Percentiles rank a stretch among this genome's conserved stretches.
These are phyloP conservation scores for Hibiscus syriacus DNA, from an alignment of 345 rosid species.

Conservation along the genomic window DNA sequence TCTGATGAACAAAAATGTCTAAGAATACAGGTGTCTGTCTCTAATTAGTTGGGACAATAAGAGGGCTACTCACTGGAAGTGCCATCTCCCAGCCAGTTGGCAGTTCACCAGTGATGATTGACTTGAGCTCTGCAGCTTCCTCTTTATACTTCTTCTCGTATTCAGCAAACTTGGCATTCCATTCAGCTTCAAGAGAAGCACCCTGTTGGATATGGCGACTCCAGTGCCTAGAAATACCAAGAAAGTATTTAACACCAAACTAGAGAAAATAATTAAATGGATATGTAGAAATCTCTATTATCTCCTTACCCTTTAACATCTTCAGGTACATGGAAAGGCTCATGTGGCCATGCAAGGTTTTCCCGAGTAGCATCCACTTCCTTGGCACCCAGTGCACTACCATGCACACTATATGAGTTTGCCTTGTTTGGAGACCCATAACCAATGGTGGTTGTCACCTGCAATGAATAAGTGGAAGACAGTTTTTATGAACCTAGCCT, in stretches of 20 bases:
- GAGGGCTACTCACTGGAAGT: conserved; percentile 52
- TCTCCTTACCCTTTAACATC: conserved; percentile 64
- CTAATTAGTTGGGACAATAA: not conserved
- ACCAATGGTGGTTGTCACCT: conserved; percentile 93
- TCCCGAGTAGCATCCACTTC: conserved; percentile 99
- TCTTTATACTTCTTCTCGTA: conserved; percentile 83
- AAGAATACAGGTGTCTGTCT: not conserved
- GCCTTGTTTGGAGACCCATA: conserved; percentile 94
- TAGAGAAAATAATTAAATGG: not conserved
- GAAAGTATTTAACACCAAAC: not conserved
- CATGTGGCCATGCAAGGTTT: conserved; percentile 95
- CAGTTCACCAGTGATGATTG: conserved; percentile 65
- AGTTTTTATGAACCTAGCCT: not conserved
- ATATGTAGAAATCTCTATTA: not conserved
- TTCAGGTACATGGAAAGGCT: conserved; percentile 92
- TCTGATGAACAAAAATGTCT: not conserved
- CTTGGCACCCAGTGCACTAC: conserved; percentile 92
- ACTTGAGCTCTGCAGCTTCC: conserved; percentile 88
- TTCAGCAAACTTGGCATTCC: conserved; percentile 77
- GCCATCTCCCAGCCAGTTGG: conserved; percentile 89
- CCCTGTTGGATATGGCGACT: conserved; percentile 56
- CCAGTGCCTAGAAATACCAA: conserved; percentile 80
- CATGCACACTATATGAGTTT: too few species aligned
- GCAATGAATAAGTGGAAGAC: conserved; percentile 17
- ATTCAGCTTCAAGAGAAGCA: conserved; percentile 63